Conservation (phyloP, 2,329 filamentous ascomycete species). For the Torrubiellomyces zombiae region DNA sequence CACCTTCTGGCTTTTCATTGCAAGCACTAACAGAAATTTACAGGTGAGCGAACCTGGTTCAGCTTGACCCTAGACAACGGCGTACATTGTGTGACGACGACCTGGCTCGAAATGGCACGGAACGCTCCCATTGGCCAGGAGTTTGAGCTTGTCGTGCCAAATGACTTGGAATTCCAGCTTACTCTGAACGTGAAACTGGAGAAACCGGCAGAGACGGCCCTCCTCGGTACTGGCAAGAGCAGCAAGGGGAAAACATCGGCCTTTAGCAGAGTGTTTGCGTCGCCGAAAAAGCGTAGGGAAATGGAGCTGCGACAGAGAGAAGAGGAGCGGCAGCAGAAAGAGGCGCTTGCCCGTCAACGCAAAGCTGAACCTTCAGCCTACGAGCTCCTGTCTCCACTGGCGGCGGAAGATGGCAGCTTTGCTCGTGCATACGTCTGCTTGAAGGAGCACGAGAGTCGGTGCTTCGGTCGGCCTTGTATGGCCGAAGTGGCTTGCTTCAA, state of each 20-base stretch:
- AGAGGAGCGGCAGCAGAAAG: slow-evolving; percentile 53
- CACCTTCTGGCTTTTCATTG: not conserved
- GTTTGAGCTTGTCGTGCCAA: slow-evolving; percentile 91
- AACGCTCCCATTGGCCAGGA: slow-evolving; percentile 94
- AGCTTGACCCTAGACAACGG: slow-evolving; percentile 96
- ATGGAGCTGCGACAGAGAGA: slow-evolving; percentile 71
- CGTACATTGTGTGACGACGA: slow-evolving; percentile 91
- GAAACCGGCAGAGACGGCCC: slow-evolving; percentile 48
- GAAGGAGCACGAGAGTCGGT: slow-evolving; percentile 76
- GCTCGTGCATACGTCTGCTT: slow-evolving; percentile 85
- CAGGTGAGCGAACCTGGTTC: slow-evolving; percentile 85
- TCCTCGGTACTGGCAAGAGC: slow-evolving; percentile 40
- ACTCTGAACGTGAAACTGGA: slow-evolving; percentile 91
- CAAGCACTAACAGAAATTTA: slow-evolving; percentile 39
- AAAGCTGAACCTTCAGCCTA: slow-evolving; percentile 56
- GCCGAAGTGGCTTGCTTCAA: slow-evolving; percentile 94
- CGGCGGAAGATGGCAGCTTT: slow-evolving; percentile 85
- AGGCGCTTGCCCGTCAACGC: slow-evolving; percentile 45
- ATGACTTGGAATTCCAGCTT: slow-evolving; percentile 96
- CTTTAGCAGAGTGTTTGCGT: slow-evolving; percentile 84
- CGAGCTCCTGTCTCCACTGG: slow-evolving; percentile 73
- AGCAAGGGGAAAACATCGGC: slow-evolving; percentile 63
- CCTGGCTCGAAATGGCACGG: slow-evolving; percentile 82
- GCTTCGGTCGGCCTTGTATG: slow-evolving; percentile 74
- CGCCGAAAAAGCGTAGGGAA: slow-evolving; percentile 93